A percentile compares a stretch with the other conserved stretches of the same genome.
Conservation (phyloP, 805 yeast genomes). For the Candida chauliodis region DNA sequence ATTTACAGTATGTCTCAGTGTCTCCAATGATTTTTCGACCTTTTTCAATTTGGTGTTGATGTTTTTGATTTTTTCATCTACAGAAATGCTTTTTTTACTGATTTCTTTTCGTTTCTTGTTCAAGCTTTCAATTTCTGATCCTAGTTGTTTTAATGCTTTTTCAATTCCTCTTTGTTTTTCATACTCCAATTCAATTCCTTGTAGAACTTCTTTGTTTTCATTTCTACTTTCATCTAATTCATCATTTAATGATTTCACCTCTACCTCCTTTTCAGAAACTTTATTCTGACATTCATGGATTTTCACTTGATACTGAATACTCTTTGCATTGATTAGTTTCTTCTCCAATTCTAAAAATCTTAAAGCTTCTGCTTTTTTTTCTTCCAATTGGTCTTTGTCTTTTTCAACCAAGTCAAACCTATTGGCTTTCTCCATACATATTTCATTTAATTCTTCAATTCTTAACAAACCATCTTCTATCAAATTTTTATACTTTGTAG, state of each 20-base stretch:
- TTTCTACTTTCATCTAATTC: constrained; percentile 29
- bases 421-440: constrained; percentile 75
- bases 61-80: constrained; percentile 76
- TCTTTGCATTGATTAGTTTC: constrained; percentile 46
- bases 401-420: constrained; percentile 76
- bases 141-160: constrained; percentile 13
- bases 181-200: constrained; percentile 26
- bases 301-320: constrained; percentile 54
- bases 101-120: constrained; percentile 29
- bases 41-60: constrained; percentile 55
- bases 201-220: constrained; percentile 22
- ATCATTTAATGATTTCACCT: constrained; percentile 37
- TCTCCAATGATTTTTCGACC: constrained; percentile 49
- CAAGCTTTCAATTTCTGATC: constrained; percentile 15
- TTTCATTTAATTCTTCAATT: constrained; percentile 74
- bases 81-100: constrained; percentile 55
- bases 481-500: constrained; percentile 72
- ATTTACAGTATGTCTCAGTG: constrained; percentile 43
- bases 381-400: constrained; percentile 63
- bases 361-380: constrained; percentile 69
- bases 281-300: constrained; percentile 38
- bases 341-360: constrained; percentile 65
- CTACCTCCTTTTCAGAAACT: constrained; percentile 36
- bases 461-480: constrained; percentile 62
- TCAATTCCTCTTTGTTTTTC: constrained; percentile 22